Evolutionary conservation across 139 green algal species (phyloP).

Genomic region (Chlamydomonas schloesseri): DNA sequence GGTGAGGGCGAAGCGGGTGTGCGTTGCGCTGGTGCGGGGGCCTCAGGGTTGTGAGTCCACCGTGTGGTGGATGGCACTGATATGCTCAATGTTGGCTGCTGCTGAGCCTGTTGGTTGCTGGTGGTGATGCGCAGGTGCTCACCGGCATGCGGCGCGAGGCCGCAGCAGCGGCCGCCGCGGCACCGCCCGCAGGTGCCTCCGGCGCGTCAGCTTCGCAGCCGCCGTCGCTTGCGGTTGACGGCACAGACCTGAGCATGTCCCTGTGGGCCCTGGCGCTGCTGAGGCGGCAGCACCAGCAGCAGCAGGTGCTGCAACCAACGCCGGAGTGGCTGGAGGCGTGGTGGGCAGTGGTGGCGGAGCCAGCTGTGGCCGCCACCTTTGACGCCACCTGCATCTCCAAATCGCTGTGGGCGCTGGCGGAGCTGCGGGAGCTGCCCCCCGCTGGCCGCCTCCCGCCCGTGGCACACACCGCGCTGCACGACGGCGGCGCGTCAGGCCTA

Average conservation of each 20-base stretch:
- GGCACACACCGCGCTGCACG: background rate
- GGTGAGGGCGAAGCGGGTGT: background rate
- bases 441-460: background rate
- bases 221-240: background rate
- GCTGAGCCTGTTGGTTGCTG: too few species aligned
- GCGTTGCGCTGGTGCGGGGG: too few species aligned
- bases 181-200: too few species aligned
- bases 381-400: conserved; percentile 15
- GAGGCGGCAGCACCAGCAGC: background rate
- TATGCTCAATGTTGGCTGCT: too few species aligned
- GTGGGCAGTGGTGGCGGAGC: conserved; percentile 6
- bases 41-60: too few species aligned
- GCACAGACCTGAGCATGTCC: conserved; percentile 1
- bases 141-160: background rate
- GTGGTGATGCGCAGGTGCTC: background rate
- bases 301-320: background rate
- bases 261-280: conserved; percentile 20
- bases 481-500: background rate
- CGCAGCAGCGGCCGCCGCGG: too few species aligned
- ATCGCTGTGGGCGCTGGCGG: conserved; percentile 28
- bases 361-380: background rate
- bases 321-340: conserved; percentile 1
- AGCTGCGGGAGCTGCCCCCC: background rate
- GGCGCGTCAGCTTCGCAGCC: background rate
- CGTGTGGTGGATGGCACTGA: too few species aligned